Evolutionary conservation across 495 filamentous ascomycete genomes (phyloP).

Genomic region (Penicillium samsonianum): DNA sequence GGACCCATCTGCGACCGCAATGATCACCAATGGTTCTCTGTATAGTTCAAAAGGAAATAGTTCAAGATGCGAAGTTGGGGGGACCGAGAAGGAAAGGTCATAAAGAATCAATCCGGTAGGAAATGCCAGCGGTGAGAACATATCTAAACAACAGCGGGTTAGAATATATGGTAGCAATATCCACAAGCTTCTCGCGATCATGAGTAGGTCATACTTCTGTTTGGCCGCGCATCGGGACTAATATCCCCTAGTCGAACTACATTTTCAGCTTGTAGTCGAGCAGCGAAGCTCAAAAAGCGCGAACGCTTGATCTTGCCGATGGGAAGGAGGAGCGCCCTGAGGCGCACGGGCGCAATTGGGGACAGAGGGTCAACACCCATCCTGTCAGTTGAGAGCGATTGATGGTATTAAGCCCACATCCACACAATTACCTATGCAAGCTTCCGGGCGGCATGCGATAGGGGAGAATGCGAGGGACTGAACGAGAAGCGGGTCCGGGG

Average conservation of each 20-base stretch:
- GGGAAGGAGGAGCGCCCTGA: constrained; percentile 80
- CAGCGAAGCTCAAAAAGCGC: constrained; percentile 76
- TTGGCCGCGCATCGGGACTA: constrained; percentile 80
- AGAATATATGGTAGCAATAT: constrained; percentile 20
- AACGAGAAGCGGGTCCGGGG: background rate
- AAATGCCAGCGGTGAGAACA: constrained; percentile 94
- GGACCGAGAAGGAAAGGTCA: constrained; percentile 78
- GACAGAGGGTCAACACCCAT: constrained; percentile 88
- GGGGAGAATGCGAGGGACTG: constrained; percentile 7
- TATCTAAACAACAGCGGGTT: constrained; percentile 58
- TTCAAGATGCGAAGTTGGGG: constrained; percentile 73
- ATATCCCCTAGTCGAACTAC: constrained; percentile 88
- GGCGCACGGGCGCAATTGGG: constrained; percentile 83
- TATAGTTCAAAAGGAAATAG: constrained; percentile 84
- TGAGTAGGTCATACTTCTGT: constrained; percentile 68
- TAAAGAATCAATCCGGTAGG: constrained; percentile 87
- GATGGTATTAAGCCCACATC: constrained; percentile 40
- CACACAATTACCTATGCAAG: constrained; percentile 27
- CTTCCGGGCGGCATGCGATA: constrained; percentile 30
- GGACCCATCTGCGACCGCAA: constrained; percentile 74
- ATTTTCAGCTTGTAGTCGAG: constrained; percentile 74
- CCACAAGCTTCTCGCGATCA: background rate
- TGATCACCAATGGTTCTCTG: constrained; percentile 74
- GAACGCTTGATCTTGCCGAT: constrained; percentile 81
- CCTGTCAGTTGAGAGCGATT: constrained; percentile 45